Conservation (phyloP, 176 grass and related monocot species). For the Cenchrus purpureus region DNA sequence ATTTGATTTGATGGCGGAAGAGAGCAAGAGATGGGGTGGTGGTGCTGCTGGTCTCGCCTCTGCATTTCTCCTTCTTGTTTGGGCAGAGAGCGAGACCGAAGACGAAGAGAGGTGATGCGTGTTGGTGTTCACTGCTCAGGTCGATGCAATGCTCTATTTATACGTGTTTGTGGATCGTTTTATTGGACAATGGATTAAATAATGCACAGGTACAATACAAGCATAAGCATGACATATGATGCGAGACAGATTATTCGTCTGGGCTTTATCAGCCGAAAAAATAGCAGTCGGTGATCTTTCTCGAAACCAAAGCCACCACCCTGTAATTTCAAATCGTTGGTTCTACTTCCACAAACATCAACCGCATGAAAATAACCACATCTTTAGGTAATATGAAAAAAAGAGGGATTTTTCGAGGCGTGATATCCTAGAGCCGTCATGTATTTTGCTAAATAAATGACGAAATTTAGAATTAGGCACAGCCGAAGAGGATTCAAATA, state of each 20-base stretch:
- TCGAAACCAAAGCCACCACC: too few relatives aligned
- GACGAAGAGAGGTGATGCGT: neutral
- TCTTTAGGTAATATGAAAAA: neutral
- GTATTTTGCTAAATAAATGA: neutral
- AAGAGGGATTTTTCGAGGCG: neutral
- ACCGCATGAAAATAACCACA: neutral
- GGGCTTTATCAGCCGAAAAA: too few relatives aligned
- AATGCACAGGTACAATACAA: neutral
- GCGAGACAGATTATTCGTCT: too few relatives aligned
- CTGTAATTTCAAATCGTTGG: neutral
- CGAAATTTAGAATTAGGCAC: neutral
- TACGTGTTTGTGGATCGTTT: slow-evolving; percentile 26
- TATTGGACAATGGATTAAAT: neutral
- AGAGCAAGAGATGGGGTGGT: neutral
- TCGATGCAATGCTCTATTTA: slow-evolving; percentile 20
- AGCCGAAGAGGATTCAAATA: neutral
- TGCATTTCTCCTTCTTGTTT: slow-evolving; percentile 22
- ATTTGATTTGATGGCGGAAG: neutral
- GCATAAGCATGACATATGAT: neutral
- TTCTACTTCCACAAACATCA: neutral
- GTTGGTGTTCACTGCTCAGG: neutral
- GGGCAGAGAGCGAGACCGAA: neutral
- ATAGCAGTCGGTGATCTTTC: too few relatives aligned
- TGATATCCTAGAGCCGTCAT: neutral
- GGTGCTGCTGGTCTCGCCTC: neutral